These are phyloP conservation scores for Candida namnaoensis DNA, from an alignment of 805 yeast species.

Conservation along the genomic window DNA sequence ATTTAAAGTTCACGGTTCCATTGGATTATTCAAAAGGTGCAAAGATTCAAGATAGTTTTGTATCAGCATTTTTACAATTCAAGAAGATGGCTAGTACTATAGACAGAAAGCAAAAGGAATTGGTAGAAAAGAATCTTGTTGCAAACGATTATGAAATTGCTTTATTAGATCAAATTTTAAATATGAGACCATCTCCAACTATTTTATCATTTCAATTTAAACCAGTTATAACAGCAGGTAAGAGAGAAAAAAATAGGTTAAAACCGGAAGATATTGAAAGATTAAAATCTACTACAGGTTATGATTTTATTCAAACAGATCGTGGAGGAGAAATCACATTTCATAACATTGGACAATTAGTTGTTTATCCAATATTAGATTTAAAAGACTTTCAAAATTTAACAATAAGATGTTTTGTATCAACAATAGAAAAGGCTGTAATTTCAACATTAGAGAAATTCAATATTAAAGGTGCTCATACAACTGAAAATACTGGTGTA, in stretches of 20 bases:
- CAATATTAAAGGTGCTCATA: slow-evolving; percentile 32
- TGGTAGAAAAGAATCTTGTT: slow-evolving; percentile 29
- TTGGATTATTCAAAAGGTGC: slow-evolving; percentile 40
- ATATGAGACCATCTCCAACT: slow-evolving; percentile 52
- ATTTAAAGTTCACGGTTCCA: slow-evolving; percentile 30
- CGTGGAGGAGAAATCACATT: slow-evolving; percentile 96
- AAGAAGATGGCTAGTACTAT: slow-evolving; percentile 45
- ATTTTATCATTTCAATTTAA: slow-evolving; percentile 77
- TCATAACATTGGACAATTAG: slow-evolving; percentile 95
- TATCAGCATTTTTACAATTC: slow-evolving; percentile 47
- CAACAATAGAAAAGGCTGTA: slow-evolving; percentile 50
- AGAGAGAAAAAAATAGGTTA: slow-evolving; percentile 57
- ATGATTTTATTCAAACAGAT: slow-evolving; percentile 65
- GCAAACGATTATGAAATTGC: slow-evolving; percentile 39
- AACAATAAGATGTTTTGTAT: slow-evolving; percentile 57
- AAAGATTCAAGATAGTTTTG: slow-evolving; percentile 46
- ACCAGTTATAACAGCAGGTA: slow-evolving; percentile 88
- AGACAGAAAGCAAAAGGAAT: slow-evolving; percentile 26
- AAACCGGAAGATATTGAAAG: slow-evolving; percentile 17
- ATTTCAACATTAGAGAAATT: slow-evolving; percentile 34
- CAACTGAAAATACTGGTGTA: slow-evolving; percentile 78
- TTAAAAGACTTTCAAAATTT: slow-evolving; percentile 48
- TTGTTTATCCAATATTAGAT: slow-evolving; percentile 74
- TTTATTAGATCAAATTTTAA: slow-evolving; percentile 32
- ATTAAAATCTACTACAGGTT: slow-evolving; percentile 28